Conservation (phyloP, 176 grass and related monocot species). For the sorghum (Sorghum bicolor) region Sorghum_bicolor_NCBIv3 NC_012876.2:64061001-64061500, state of each 20-base stretch:
- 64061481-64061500: neutral
- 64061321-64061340: neutral
- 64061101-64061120: constrained; percentile 93
- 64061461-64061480: neutral
- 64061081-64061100: constrained; percentile 78
- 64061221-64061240: neutral
- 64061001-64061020: constrained; percentile 71
- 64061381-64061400: neutral
- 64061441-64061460: neutral
- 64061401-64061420: neutral
- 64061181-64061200: neutral
- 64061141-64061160: constrained; percentile 78
- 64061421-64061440: neutral
- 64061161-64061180: constrained; percentile 68
- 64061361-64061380: neutral
- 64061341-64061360: neutral
- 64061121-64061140: constrained; percentile 79
- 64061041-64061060: constrained; percentile 74
- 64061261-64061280: neutral
- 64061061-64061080: constrained; percentile 85
- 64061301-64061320: constrained; percentile 24
- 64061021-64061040: constrained; percentile 67
- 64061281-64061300: neutral
- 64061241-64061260: neutral
- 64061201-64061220: neutral